Percentiles rank a stretch among this genome's conserved stretches.
Evolutionary conservation across 73 alveolate genomes (phyloP).

Genomic region (Blepharisma japonicum): DNA sequence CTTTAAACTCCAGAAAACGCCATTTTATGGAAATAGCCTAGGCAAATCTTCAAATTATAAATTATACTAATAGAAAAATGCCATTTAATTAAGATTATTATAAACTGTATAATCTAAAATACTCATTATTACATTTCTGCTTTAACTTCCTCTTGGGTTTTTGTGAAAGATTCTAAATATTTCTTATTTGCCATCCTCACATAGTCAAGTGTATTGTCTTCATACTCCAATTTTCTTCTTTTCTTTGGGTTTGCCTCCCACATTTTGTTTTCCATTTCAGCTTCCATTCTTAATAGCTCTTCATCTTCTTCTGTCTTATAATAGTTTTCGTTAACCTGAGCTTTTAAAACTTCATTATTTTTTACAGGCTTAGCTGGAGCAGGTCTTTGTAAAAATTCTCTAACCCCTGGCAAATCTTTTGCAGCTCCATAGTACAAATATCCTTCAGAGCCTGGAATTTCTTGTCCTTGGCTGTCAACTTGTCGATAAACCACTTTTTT

Average conservation of each 20-base stretch:
- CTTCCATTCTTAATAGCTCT: slow-evolving; percentile 34
- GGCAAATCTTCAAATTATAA: too few species aligned
- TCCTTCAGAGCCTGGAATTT: slow-evolving; percentile 92
- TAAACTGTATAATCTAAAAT: too few species aligned
- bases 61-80: too few species aligned
- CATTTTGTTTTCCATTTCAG: slow-evolving; percentile 20
- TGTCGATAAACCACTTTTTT: slow-evolving; percentile 64
- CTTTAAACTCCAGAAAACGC: too few species aligned
- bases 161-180: neutral
- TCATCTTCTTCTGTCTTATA: slow-evolving; percentile 23
- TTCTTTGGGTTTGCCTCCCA: slow-evolving; percentile 14
- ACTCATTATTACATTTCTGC: too few species aligned
- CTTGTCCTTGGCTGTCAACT: slow-evolving; percentile 84
- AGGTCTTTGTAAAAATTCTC: slow-evolving; percentile 83
- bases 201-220: neutral
- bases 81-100: too few species aligned
- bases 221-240: slow-evolving; percentile 14
- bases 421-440: slow-evolving; percentile 97
- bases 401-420: slow-evolving; percentile 91
- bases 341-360: slow-evolving; percentile 39
- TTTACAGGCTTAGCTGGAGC: slow-evolving; percentile 80
- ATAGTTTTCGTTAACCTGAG: neutral
- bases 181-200: neutral
- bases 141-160: too few species aligned
- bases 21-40: too few species aligned